Evolutionary conservation across 2,329 filamentous ascomycete species (phyloP), one percentile per base, ranked within the genome.

Genomic region (Torrubiella hemipterigena): DNA sequence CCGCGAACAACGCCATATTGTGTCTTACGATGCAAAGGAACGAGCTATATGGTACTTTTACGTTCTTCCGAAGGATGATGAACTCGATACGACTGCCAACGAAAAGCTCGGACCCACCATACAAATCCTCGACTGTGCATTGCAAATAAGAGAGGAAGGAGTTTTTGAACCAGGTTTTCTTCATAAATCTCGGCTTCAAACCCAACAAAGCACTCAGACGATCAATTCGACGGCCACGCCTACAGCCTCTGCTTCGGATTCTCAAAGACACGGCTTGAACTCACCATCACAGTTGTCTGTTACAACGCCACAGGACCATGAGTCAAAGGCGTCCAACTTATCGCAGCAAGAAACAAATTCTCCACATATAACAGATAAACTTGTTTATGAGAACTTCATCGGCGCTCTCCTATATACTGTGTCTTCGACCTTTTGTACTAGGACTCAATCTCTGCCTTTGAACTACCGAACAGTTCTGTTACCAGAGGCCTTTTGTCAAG

Each of bases 1-100:
- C 32, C 60, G 69, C 38, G 60, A 58, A 37, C 59, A 67, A 51
- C 70, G 70, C 28, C 60, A 67, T 35, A 53, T 74, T 29, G 65
- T 67, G 3, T 63, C 65, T 30, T 64, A 65, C 42, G 71, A 76
- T 48, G 49, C 59, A 9, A 52, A 51, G 21, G 57, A 65, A 36
- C 61, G 61, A 27, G 61, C 57, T 8, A 50, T 75, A 32, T 76
- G 71, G 71, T 59, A 64, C 36, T 76, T 75, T 42, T 58, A 59
- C 17, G 52, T 73, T 14, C 37, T 52, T 3, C 54, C 50, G 31
- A 67, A 62, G 40, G 59, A 64, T 32, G 58, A 49, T 26, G 28
- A 23, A 8, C 24, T 33, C n/a, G 24, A 17, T 13, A 27, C 29
- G 16, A 34, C 33, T 17, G 19, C 33, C 17, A 23, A 21, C 19